Conservation (phyloP, 2,329 filamentous ascomycete species). For the Aspergillus japonicus region DNA sequence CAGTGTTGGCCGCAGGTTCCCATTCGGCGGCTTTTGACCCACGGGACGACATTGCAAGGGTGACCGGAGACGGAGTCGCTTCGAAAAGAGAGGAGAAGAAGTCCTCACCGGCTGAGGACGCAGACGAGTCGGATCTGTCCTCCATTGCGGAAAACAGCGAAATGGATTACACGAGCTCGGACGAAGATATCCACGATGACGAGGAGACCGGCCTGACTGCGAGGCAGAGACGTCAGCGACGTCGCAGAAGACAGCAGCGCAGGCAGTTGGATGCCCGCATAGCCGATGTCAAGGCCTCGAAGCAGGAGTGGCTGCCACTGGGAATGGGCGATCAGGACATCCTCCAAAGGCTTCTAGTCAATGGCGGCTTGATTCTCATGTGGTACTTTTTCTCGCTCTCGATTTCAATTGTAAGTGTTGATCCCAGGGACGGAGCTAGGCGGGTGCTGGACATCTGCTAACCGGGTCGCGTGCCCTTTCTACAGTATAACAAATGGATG, state of each 20-base stretch:
- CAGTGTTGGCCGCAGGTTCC: conserved; percentile 42
- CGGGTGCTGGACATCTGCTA: not conserved
- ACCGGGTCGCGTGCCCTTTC: not conserved
- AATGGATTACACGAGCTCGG: conserved; percentile 59
- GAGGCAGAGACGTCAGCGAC: conserved; percentile 64
- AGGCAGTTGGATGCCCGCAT: conserved; percentile 69
- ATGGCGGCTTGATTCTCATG: conserved; percentile 75
- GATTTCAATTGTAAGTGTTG: conserved; percentile 75
- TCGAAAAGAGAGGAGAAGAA: conserved; percentile 37
- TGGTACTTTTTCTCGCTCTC: conserved; percentile 94
- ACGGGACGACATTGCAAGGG: conserved; percentile 32
- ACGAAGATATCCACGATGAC: conserved; percentile 76
- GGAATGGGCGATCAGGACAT: conserved; percentile 72
- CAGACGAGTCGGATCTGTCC: conserved; percentile 42
- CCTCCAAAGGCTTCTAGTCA: conserved; percentile 66
- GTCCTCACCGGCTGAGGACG: conserved; percentile 34
- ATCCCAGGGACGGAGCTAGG: not conserved
- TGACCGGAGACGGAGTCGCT: conserved; percentile 23
- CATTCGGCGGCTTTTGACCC: conserved; percentile 34
- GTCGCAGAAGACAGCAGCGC: conserved; percentile 66
- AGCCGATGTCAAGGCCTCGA: conserved; percentile 60
- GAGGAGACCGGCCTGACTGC: conserved; percentile 85
- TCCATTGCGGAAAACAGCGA: conserved; percentile 52
- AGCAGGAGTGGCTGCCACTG: conserved; percentile 60
- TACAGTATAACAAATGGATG: conserved; percentile 99